Conservation (phyloP, 352 stramenopile species). For the Phytophthora melonis region DNA sequence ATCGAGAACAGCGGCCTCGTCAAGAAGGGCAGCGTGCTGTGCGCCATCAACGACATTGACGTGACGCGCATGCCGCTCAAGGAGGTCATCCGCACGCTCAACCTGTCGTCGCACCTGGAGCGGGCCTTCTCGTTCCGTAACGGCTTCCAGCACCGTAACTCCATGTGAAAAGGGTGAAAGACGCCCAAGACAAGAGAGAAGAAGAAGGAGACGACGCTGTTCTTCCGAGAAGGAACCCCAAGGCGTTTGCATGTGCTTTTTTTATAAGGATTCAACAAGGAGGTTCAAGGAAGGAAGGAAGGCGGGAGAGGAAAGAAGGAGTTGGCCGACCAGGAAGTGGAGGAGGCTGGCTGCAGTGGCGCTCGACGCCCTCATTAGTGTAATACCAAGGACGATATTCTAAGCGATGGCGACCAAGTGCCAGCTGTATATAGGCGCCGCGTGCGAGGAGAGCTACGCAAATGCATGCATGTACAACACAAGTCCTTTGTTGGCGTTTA, state of each 20-base stretch:
- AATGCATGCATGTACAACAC: conserved; percentile 40
- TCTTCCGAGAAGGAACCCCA: conserved; percentile 8
- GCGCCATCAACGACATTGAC: conserved; percentile 84
- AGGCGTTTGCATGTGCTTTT: conserved; percentile 38
- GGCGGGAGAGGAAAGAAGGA: conserved; percentile 17
- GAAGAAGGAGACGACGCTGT: neutral
- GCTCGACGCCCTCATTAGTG: conserved; percentile 21
- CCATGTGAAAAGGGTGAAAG: conserved; percentile 35
- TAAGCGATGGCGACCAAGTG: conserved; percentile 18
- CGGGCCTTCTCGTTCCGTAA: conserved; percentile 82
- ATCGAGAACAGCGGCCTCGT: conserved; percentile 84
- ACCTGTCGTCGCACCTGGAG: conserved; percentile 75
- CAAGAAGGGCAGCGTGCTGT: conserved; percentile 69
- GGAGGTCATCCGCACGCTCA: conserved; percentile 78
- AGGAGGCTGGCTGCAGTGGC: conserved; percentile 7
- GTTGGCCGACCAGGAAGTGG: neutral
- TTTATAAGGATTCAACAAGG: conserved; percentile 36
- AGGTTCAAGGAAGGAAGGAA: conserved; percentile 36
- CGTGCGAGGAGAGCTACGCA: conserved; percentile 21
- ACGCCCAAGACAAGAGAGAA: neutral
- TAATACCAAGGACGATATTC: conserved; percentile 28
- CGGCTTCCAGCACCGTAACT: conserved; percentile 41
- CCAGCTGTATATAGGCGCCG: conserved; percentile 33
- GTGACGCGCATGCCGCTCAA: conserved; percentile 70
- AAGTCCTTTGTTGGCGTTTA: conserved; percentile 33